Evolutionary conservation across 78 protist genomes (phyloP), one percentile per base, ranked within the genome.

Genomic region (Dictyostelium capitatum): DNA sequence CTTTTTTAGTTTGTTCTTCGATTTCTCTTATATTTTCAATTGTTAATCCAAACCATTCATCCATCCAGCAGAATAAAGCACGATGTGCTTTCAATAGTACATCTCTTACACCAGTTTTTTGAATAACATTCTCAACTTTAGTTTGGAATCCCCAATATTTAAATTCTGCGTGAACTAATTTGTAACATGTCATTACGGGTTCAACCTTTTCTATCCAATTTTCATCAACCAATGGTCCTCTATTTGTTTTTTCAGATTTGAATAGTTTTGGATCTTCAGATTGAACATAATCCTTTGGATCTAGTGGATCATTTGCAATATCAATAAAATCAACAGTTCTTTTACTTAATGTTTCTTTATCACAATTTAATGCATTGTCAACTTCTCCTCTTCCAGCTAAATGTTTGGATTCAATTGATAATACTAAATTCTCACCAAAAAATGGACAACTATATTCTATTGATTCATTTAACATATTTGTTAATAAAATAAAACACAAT

Each of bases 41-140:
- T 19, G 97, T 87, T 79, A 96, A 20, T 20, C 97, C 96, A 48
- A 57, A 54, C 96, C 97, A 97, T 59, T 96, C 96, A 82, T 97
- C 98, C 54, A 96, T 78, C 97, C 97, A 96, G 90, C 98, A 96
- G 85, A 96, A 91, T 15, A 83, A 50, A 77, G 96, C 96, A 23
- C 96, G 73, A 87, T 97, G 98, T 65, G 85, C 84, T 43, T 89
- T 65, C 57, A 70, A 78, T 54, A 78, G 50, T 53, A 79, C 90
- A 53, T 83, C 96, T 84, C 92, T 83, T 3, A 75, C 57, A 79
- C 91, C 87, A 8, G 53, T 67, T 72, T 59, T 81, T 62, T 89
- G 95, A 74, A 95, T 79, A 4, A 94, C 62, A 82, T 59, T 57
- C 80, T 97, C 98, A 43, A 91, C 98, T 14, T 62, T 70, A 3